phyloP scores from a whole-genome alignment of 495 filamentous ascomycete species.

The Extremus antarcticus region DNA sequence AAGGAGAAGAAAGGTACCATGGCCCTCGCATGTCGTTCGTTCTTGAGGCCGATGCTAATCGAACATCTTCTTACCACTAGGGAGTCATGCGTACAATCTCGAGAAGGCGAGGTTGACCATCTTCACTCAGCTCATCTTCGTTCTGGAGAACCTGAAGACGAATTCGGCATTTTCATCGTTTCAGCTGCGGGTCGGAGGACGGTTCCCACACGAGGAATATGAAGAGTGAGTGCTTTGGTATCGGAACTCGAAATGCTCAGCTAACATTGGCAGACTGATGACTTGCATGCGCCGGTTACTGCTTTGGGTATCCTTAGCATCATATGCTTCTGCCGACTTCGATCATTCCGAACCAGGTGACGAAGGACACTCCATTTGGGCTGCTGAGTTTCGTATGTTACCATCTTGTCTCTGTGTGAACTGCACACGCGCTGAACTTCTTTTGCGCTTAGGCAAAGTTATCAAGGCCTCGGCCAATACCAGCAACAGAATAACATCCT shows the following conservation, averaged over 20 bases:
- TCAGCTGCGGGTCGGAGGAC: slow-evolving; percentile 52
- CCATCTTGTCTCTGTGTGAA: slow-evolving; percentile 29
- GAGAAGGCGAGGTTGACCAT: slow-evolving; percentile 43
- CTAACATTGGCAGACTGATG: slow-evolving; percentile 3
- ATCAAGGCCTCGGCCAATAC: slow-evolving; percentile 40
- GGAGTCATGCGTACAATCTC: slow-evolving; percentile 45
- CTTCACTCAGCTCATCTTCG: slow-evolving; percentile 44
- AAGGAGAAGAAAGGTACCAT: background rate
- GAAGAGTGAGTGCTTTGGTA: slow-evolving; percentile 22
- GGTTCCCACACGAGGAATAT: slow-evolving; percentile 48
- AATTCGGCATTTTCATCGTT: slow-evolving; percentile 47
- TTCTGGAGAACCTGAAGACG: slow-evolving; percentile 42
- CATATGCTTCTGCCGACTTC: slow-evolving; percentile 53
- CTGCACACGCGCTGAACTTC: slow-evolving; percentile 49
- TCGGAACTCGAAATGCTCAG: background rate
- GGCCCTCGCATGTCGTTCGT: too few relatives aligned
- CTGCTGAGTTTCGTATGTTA: slow-evolving; percentile 37
- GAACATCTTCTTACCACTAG: background rate
- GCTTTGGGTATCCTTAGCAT: slow-evolving; percentile 56
- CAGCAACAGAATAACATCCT: slow-evolving; percentile 45
- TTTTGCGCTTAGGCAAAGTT: slow-evolving; percentile 29
- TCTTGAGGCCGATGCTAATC: background rate
- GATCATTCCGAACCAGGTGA: slow-evolving; percentile 13
- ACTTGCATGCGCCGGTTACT: slow-evolving; percentile 3
- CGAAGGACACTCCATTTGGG: slow-evolving; percentile 35